Evolutionary conservation across 2,329 filamentous ascomycete genomes (phyloP).

Genomic region (Canariomyces notabilis): DNA sequence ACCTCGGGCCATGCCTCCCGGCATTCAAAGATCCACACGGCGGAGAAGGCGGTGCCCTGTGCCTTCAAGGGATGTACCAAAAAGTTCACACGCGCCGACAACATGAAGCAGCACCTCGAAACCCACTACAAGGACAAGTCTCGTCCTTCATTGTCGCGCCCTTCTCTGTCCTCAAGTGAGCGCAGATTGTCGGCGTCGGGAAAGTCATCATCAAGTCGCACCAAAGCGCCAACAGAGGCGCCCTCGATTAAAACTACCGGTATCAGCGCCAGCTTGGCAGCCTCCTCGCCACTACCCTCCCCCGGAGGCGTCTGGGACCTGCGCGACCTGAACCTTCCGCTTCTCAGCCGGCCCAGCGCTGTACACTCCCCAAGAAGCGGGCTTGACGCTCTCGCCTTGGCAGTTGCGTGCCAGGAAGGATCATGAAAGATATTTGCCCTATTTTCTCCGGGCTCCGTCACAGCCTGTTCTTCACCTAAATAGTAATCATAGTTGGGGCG

Average conservation of each 20-base stretch:
- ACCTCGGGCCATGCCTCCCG: constrained; percentile 81
- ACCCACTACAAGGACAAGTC: constrained; percentile 66
- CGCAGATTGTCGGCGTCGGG: constrained; percentile 24
- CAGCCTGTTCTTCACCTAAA: neutral
- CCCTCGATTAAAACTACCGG: neutral
- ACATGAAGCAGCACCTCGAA: constrained; percentile 81
- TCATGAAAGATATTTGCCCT: constrained; percentile 6
- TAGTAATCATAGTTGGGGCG: neutral
- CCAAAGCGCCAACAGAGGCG: constrained; percentile 27
- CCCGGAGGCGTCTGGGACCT: constrained; percentile 43
- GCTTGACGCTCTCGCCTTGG: constrained; percentile 51
- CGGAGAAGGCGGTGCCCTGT: constrained; percentile 69
- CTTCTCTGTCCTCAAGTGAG: constrained; percentile 22
- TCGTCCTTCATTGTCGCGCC: constrained; percentile 35
- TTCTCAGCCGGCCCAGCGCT: constrained; percentile 41
- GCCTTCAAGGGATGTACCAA: constrained; percentile 67
- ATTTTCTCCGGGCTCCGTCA: neutral
- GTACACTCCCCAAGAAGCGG: constrained; percentile 45
- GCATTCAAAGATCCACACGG: constrained; percentile 79
- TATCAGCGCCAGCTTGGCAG: constrained; percentile 24
- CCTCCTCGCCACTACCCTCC: constrained; percentile 31
- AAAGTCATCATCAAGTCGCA: constrained; percentile 23
- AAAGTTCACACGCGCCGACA: constrained; percentile 76
- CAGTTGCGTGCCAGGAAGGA: constrained; percentile 48
- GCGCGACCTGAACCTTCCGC: constrained; percentile 40